These are phyloP conservation scores for Colletotrichum plurivorum DNA, from an alignment of 2,329 filamentous ascomycete genomes.

Conservation along the genomic window DNA sequence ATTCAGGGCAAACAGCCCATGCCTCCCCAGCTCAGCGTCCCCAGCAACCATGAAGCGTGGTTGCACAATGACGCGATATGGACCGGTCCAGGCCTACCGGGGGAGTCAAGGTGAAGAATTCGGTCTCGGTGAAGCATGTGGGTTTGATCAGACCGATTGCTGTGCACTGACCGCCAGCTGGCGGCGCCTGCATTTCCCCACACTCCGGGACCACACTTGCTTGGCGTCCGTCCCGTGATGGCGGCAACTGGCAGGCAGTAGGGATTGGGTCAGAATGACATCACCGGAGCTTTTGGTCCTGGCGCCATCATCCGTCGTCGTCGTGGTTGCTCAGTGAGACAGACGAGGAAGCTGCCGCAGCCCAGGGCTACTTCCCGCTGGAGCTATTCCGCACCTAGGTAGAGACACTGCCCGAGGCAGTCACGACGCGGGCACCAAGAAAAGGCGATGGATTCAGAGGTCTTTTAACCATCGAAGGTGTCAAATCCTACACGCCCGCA, in stretches of 20 bases:
- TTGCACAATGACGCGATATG: constrained; percentile 25
- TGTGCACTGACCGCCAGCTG: constrained; percentile 27
- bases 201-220: not conserved
- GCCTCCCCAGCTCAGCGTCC: no score
- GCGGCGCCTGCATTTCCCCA: constrained; percentile 14
- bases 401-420: not conserved
- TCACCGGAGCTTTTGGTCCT: constrained; percentile 44
- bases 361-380: constrained; percentile 9
- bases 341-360: constrained; percentile 7
- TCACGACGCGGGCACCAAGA: not conserved
- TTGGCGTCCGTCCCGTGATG: constrained; percentile 29
- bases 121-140: constrained; percentile 27
- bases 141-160: not conserved
- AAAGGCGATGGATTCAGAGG: not conserved
- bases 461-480: no score
- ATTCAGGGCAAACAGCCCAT: no score
- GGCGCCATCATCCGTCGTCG: not conserved
- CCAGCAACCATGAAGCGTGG: not conserved
- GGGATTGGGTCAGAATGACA: constrained; percentile 40
- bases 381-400: not conserved
- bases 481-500: not conserved
- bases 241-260: constrained; percentile 30
- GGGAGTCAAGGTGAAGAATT: constrained; percentile 18
- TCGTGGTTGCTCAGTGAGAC: constrained; percentile 13
- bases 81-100: constrained; percentile 25